phyloP scores from a whole-genome alignment of 257 asterid species.

The Solanum chilense region DNA sequence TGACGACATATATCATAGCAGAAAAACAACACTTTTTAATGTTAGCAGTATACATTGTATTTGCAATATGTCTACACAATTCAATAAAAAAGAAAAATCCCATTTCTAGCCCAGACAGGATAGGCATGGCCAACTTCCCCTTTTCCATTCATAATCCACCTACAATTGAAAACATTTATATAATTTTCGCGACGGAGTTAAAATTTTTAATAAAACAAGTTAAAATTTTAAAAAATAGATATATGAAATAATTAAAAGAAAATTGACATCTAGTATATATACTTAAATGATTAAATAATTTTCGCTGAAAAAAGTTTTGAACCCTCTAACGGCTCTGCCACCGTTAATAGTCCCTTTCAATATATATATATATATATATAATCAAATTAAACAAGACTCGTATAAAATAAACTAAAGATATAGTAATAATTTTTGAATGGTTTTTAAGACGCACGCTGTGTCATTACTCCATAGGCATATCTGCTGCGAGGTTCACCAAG shows the following conservation, averaged over 20 bases:
- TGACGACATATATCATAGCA: background rate
- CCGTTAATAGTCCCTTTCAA: no score
- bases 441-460: background rate
- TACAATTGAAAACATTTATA: no score
- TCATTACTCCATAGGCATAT: background rate
- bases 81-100: background rate
- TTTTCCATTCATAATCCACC: background rate
- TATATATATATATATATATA: no score
- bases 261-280: no score
- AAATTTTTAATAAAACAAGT: no score
- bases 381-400: no score
- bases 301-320: accelerated
- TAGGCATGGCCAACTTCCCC: background rate
- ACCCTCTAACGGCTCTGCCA: no score
- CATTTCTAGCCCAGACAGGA: background rate
- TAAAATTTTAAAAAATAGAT: no score
- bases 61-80: background rate
- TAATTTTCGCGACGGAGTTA: no score
- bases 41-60: background rate
- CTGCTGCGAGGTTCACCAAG: background rate
- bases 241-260: no score
- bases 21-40: background rate
- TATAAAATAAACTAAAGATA: no score
- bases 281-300: no score
- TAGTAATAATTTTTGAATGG: background rate